Conservation (phyloP, 2,329 filamentous ascomycete species). For the Camillea tinctor region DNA sequence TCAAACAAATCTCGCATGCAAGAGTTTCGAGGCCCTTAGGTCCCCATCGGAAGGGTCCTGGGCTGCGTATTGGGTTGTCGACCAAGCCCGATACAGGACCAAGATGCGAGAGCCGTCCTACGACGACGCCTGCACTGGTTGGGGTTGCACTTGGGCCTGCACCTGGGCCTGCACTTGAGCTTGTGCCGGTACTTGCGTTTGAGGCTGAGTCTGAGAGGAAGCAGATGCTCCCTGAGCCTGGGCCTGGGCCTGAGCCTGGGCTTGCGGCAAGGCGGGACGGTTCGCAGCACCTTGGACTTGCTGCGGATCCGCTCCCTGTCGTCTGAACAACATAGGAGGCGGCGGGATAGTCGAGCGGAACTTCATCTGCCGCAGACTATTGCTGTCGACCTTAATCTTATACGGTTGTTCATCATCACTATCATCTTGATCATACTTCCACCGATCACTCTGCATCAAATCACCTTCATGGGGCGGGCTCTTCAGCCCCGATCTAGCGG, state of each 20-base stretch:
- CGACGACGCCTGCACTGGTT: conserved; percentile 5
- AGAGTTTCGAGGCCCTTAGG: neutral
- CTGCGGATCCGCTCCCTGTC: conserved; percentile 34
- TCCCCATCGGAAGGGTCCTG: neutral
- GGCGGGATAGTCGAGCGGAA: conserved; percentile 60
- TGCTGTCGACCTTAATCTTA: conserved; percentile 74
- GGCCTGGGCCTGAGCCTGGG: conserved; percentile 12
- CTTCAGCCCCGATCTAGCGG: conserved; percentile 44
- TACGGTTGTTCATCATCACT: conserved; percentile 72
- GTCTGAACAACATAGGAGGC: conserved; percentile 40
- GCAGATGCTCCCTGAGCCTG: conserved; percentile 7
- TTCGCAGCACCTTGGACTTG: conserved; percentile 21
- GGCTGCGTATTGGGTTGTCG: neutral
- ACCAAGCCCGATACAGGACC: neutral
- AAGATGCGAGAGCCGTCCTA: neutral
- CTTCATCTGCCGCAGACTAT: conserved; percentile 57
- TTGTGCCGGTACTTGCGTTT: conserved; percentile 14
- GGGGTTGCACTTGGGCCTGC: conserved; percentile 13
- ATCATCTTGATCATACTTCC: conserved; percentile 86
- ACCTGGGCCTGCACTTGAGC: conserved; percentile 14
- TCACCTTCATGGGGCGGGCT: conserved; percentile 32
- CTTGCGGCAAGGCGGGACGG: conserved; percentile 25
- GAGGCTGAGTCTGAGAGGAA: conserved; percentile 6
- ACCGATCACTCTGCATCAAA: conserved; percentile 58
- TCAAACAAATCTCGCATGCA: conserved; percentile 14